Conservation (phyloP, 352 stramenopile genomes). For the Sclerospora graminicola region DNA sequence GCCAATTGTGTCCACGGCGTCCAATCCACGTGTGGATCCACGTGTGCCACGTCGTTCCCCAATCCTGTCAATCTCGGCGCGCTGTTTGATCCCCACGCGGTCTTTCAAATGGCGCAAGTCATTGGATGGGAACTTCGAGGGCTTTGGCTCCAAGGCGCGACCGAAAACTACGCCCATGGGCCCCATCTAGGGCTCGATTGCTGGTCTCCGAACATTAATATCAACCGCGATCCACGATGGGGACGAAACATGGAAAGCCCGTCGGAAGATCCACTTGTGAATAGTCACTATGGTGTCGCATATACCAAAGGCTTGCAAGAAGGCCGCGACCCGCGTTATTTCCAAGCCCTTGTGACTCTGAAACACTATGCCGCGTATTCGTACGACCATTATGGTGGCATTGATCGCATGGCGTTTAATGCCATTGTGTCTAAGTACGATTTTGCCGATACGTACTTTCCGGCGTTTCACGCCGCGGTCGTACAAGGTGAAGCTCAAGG, state of each 20-base stretch:
- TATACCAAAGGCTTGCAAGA: slow-evolving; percentile 88
- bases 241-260: slow-evolving; percentile 89
- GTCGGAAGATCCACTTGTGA: slow-evolving; percentile 90
- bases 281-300: slow-evolving; percentile 80
- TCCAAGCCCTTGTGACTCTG: slow-evolving; percentile 84
- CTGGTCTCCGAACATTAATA: slow-evolving; percentile 94
- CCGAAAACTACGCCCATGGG: slow-evolving; percentile 50
- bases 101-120: slow-evolving; percentile 75
- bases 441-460: slow-evolving; percentile 89
- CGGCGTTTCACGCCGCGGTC: slow-evolving; percentile 76
- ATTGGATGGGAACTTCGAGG: slow-evolving; percentile 79
- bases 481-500: slow-evolving; percentile 64
- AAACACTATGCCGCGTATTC: slow-evolving; percentile 94
- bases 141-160: slow-evolving; percentile 64
- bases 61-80: slow-evolving; percentile 83
- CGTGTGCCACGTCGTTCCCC: slow-evolving; percentile 86
- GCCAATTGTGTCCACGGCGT: slow-evolving; percentile 91
- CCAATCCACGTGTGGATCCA: slow-evolving; percentile 64
- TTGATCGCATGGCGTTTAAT: slow-evolving; percentile 83
- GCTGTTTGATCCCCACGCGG: slow-evolving; percentile 80
- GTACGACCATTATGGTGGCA: slow-evolving; percentile 58
- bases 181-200: slow-evolving; percentile 84
- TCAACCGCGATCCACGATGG: slow-evolving; percentile 91
- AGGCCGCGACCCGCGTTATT: slow-evolving; percentile 43
- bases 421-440: slow-evolving; percentile 85